These are phyloP conservation scores for Apiotrichum laibachii DNA, from an alignment of 1,284 basidiomycete genomes.

Conservation along the genomic window DNA sequence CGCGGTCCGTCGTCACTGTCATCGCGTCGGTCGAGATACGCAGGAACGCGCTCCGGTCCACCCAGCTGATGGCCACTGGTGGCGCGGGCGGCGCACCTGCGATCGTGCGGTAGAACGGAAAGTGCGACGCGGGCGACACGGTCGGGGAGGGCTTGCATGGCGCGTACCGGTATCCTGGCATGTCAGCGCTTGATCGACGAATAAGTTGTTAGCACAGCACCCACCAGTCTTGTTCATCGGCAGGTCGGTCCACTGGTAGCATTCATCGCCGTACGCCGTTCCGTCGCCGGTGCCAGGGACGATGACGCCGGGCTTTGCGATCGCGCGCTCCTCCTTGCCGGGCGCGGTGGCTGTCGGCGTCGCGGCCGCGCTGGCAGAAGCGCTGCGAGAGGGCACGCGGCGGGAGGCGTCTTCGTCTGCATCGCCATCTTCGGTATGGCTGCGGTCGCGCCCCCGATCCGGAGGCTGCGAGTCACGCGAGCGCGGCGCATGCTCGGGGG, in stretches of 20 bases:
- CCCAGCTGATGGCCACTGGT: conserved; percentile 51
- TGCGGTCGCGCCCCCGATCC: too few species aligned
- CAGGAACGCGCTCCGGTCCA: conserved; percentile 59
- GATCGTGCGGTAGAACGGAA: conserved; percentile 48
- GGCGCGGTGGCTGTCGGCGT: conserved; percentile 20
- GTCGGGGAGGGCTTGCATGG: conserved; percentile 50
- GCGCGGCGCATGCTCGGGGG: background rate
- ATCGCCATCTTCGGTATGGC: background rate
- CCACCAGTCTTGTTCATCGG: conserved; percentile 48
- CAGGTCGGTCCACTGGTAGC: conserved; percentile 47
- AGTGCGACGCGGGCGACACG: conserved; percentile 33
- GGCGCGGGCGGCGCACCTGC: conserved; percentile 37
- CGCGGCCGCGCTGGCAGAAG: conserved; percentile 11
- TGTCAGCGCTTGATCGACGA: background rate
- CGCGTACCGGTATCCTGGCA: conserved; percentile 51
- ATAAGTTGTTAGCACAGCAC: conserved; percentile 2
- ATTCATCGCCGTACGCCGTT: conserved; percentile 40
- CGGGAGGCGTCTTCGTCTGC: conserved; percentile 4
- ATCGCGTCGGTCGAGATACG: conserved; percentile 78
- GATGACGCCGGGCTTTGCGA: conserved; percentile 23
- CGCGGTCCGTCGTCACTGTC: conserved; percentile 75
- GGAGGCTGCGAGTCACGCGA: too few species aligned
- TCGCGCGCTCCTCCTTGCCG: conserved; percentile 15
- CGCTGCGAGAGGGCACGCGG: background rate
- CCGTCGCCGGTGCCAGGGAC: conserved; percentile 43